These are phyloP conservation scores for Salicornia ramosissima DNA, from an alignment of 148 eudicot genomes.

Conservation along the genomic window DNA sequence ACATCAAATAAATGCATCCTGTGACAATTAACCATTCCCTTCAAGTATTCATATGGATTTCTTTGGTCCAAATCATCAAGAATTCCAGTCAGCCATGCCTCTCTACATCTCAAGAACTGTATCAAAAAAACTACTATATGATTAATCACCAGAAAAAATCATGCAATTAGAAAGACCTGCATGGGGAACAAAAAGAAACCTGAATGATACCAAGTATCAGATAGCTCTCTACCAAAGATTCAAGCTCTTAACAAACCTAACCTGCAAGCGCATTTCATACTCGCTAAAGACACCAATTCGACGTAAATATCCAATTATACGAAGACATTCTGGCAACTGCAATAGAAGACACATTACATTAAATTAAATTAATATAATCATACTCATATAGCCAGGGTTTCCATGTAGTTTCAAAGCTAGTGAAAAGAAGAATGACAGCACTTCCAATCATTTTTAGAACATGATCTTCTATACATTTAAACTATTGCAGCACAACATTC, in stretches of 20 bases:
- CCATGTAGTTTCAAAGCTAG: neutral
- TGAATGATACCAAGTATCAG: neutral
- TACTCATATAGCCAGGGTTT: neutral
- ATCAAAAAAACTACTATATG: conserved; percentile 14
- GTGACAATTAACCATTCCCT: conserved; percentile 81
- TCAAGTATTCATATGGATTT: conserved; percentile 88
- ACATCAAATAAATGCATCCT: conserved; percentile 94
- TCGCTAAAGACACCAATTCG: conserved; percentile 88
- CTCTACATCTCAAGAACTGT: conserved; percentile 94
- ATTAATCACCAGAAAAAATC: conserved; percentile 1
- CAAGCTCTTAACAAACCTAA: conserved; percentile 23
- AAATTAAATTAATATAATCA: neutral
- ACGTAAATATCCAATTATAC: conserved; percentile 94
- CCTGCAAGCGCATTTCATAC: conserved; percentile 98
- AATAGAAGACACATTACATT: conserved; percentile 19
- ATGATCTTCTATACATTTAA: conserved; percentile 2
- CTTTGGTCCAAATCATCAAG: conserved; percentile 96
- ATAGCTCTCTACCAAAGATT: neutral
- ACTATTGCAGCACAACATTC: conserved; percentile 10
- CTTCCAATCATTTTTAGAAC: neutral
- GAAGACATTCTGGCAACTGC: conserved; percentile 98
- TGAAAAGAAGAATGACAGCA: neutral
- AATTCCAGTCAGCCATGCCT: conserved; percentile 91
- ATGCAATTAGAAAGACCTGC: neutral
- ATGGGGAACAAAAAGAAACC: neutral